A percentile compares a stretch with the other conserved stretches of the same genome.
Conservation (phyloP, 805 yeast species). For the Maudiozyma serrabonitensis region DNA sequence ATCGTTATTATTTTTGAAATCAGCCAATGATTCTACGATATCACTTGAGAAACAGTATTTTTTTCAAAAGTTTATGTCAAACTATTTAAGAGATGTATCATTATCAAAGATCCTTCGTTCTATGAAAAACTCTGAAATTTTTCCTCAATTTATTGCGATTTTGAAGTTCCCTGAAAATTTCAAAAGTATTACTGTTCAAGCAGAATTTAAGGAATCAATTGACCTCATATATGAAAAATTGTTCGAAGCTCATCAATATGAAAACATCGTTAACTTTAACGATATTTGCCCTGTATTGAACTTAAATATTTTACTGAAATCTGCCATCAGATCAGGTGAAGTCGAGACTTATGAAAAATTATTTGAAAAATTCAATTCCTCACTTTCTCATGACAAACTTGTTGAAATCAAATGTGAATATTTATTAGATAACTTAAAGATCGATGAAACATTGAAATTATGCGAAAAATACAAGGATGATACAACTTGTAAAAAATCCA, state of each 20-base stretch:
- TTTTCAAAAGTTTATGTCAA: conserved; percentile 10
- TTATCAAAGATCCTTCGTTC: conserved; percentile 17
- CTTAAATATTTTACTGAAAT: conserved; percentile 17
- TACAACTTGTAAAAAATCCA: conserved; percentile 4
- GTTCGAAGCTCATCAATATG: conserved; percentile 11
- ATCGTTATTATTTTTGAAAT: neutral
- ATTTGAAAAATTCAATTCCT: conserved; percentile 11
- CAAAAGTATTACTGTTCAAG: conserved; percentile 22
- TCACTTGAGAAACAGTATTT: conserved; percentile 1
- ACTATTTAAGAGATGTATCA: conserved; percentile 18
- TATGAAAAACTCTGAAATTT: neutral
- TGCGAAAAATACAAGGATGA: conserved; percentile 8
- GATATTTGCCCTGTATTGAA: conserved; percentile 19
- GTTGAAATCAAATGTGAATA: conserved; percentile 17
- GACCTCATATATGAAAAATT: conserved; percentile 15
- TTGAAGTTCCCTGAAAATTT: conserved; percentile 23
- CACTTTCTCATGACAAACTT: conserved; percentile 7
- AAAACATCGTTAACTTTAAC: conserved; percentile 15
- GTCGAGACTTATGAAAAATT: conserved; percentile 10
- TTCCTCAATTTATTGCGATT: conserved; percentile 9
- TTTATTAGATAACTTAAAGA: conserved; percentile 11
- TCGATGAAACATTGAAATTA: conserved; percentile 16
- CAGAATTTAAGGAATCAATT: conserved; percentile 19
- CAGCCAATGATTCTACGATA: neutral
- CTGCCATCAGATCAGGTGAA: conserved; percentile 20